Evolutionary conservation across 148 eudicot species (phyloP), one percentile per base, ranked within the genome.

Genomic region (Oxyria digyna): DNA sequence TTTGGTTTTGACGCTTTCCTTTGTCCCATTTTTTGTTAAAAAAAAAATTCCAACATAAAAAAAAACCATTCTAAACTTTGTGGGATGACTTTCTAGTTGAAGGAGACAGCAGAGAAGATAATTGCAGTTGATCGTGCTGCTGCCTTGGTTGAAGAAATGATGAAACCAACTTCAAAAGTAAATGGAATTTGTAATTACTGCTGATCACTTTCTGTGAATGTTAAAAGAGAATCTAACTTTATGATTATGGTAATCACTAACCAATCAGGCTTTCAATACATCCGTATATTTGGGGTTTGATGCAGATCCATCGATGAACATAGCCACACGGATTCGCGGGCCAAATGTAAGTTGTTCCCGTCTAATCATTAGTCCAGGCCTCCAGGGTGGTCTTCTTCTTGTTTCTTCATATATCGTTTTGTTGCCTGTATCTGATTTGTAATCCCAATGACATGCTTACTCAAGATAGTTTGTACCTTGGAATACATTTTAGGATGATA

Each of bases 111-210:
- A 42, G 96, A 93, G 62, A 82, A 94, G 72, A 84, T 89, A 62
- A 84, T 83, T 75, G 88, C 98, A 64, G 98, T 93, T 85, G 98
- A 93, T 82, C 84, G 62, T 79, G 98, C 98, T 18, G 98, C 98
- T 75, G 85, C 96, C n/a, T 87, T 93, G 87, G 96, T 93, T 75
- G 96, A 93, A 71, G 96, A 89, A 77, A 86, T 87, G 81, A 72
- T 93, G 82, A 93, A 87, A 8, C 64, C 64, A 57, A 24, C 64
- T 26, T 57, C 75, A 68, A 77, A 82, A 75, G 87, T 73, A 67
- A 45, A 31, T 67, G 8, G 45, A 37, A 21, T 57, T 46, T 67
- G 24, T 37, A 31, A 42, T 38, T 40, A 72, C 50, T 15, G 26
- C 65, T 24, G 12, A 20, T 57, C 64, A 57, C 35, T 10, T 57